Percentiles rank a stretch among this genome's conserved stretches.
These are phyloP conservation scores for Drechslerella stenobrocha DNA, from an alignment of 2,329 filamentous ascomycete species.

Conservation along the genomic window DNA sequence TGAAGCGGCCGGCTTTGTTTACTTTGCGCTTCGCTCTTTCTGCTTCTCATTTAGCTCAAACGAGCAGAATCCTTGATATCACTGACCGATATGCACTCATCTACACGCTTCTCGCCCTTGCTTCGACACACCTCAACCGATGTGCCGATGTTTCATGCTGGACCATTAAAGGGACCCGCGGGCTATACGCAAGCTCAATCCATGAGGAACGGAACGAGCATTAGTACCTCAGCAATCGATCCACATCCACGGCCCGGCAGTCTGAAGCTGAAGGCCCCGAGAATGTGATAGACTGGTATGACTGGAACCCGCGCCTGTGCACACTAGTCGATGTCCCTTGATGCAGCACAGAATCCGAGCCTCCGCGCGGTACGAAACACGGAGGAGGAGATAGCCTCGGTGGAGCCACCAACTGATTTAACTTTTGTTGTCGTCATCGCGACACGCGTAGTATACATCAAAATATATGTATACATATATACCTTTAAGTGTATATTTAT, in stretches of 20 bases:
- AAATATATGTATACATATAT: too few species aligned
- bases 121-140: conserved; percentile 42
- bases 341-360: conserved; percentile 24
- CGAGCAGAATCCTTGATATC: conserved; percentile 39
- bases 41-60: conserved; percentile 25
- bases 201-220: conserved; percentile 41
- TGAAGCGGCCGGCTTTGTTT: conserved; percentile 17
- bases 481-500: too few species aligned
- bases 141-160: conserved; percentile 46
- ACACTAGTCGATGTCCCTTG: conserved; percentile 5
- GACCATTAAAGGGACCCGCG: conserved; percentile 34
- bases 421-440: too few species aligned
- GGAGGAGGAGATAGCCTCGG: neutral
- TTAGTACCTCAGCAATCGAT: conserved; percentile 30
- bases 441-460: too few species aligned
- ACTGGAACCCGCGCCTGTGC: conserved; percentile 28
- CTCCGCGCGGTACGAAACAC: conserved; percentile 3
- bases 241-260: conserved; percentile 1
- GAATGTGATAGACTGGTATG: conserved; percentile 42
- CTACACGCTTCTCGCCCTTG: conserved; percentile 25
- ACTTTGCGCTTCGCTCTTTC: neutral
- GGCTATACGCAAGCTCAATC: conserved; percentile 39
- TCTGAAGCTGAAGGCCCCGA: conserved; percentile 36
- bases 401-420: neutral
- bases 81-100: conserved; percentile 44